These are phyloP conservation scores for Solanum ahanhuiri DNA, from an alignment of 257 asterid species.

Conservation along the genomic window DNA sequence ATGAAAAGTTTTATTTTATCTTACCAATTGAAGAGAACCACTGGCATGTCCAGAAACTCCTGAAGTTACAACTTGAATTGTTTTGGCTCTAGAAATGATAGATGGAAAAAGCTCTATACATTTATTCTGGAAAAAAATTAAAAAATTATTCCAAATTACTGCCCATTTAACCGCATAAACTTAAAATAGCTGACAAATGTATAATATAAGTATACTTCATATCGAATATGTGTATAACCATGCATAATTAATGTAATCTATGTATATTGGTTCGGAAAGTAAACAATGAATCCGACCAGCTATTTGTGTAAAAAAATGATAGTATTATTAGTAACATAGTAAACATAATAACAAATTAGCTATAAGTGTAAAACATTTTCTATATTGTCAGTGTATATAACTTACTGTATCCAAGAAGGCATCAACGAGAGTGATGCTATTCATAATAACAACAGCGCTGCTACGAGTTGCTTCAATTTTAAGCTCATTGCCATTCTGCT, in stretches of 20 bases:
- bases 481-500: conserved; percentile 23
- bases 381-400: background rate
- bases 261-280: background rate
- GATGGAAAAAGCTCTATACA: conserved; percentile 95
- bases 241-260: no score
- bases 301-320: background rate
- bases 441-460: conserved; percentile 76
- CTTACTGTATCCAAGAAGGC: conserved; percentile 85
- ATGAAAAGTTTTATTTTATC: background rate
- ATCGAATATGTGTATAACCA: background rate
- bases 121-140: conserved; percentile 36
- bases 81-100: conserved; percentile 76
- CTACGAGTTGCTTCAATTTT: conserved; percentile 68
- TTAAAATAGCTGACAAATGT: background rate
- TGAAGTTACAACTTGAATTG: conserved; percentile 66
- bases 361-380: no score
- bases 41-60: conserved; percentile 60
- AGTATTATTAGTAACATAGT: background rate
- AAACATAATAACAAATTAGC: background rate
- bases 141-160: background rate
- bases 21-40: conserved; percentile 84
- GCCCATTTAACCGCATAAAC: background rate
- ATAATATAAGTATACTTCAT: no score
- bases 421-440: conserved; percentile 82
- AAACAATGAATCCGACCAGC: background rate